These are phyloP conservation scores for Sporothrix euskadiensis DNA, from an alignment of 2,329 filamentous ascomycete species.

Conservation along the genomic window DNA sequence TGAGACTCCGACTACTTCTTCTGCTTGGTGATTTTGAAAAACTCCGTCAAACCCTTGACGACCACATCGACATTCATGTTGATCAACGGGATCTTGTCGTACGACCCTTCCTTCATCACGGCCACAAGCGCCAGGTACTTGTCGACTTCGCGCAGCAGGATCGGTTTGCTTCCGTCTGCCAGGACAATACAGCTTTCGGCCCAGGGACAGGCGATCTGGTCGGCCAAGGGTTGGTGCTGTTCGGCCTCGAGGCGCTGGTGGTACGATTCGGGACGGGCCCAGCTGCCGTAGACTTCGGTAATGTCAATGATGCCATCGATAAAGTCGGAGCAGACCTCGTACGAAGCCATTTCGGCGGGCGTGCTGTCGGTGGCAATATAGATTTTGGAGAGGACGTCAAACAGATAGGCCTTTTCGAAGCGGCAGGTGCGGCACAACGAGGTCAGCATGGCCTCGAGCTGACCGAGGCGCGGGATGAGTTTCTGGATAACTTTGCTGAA, in stretches of 20 bases:
- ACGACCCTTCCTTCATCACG: constrained; percentile 82
- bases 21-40: constrained; percentile 71
- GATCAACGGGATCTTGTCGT: constrained; percentile 79
- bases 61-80: constrained; percentile 86
- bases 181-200: constrained; percentile 69
- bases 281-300: constrained; percentile 88
- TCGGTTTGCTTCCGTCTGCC: constrained; percentile 63
- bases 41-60: constrained; percentile 74
- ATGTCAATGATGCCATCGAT: constrained; percentile 98
- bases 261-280: constrained; percentile 58
- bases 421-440: constrained; percentile 90
- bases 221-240: constrained; percentile 62
- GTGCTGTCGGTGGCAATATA: constrained; percentile 96
- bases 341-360: constrained; percentile 90
- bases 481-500: constrained; percentile 99
- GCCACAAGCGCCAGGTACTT: constrained; percentile 78
- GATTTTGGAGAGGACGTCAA: constrained; percentile 96
- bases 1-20: constrained; percentile 38
- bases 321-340: constrained; percentile 98
- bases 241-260: constrained; percentile 59
- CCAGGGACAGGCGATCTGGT: constrained; percentile 65
- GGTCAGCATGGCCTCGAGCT: constrained; percentile 90
- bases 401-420: constrained; percentile 97
- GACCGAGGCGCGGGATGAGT: constrained; percentile 87
- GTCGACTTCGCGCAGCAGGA: constrained; percentile 69